Base-by-base conservation (phyloP, 495 filamentous ascomycete species). In the Thermochaetoides thermophila region DNA sequence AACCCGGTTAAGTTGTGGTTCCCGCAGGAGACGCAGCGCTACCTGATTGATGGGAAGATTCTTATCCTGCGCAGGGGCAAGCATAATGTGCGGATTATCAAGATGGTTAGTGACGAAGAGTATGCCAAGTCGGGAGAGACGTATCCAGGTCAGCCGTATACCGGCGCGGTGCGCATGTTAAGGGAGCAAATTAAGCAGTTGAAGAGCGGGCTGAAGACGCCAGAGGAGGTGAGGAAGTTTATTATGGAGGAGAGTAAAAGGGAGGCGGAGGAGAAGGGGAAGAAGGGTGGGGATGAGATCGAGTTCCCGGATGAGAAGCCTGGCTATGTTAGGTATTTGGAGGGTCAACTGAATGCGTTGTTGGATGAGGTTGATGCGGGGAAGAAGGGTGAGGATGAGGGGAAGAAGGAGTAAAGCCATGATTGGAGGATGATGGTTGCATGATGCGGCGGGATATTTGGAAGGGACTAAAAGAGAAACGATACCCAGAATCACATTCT, bases 41-140 rank as follows among this genome's bases (percentile, higher is more conserved):
- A 70, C 43, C 49, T 89, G 14, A 62, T 81, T 12, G 71, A 75
- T 24, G 74, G 56, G 21, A 57, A 71, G 24, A 39, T 76, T 4
- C 49, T 92, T 27, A 68, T 91, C 37, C 53, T 92, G 14, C 69
- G 83, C 43, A 54, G 70, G 19, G 84, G 83, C 20, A 92, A 92
- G 55, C 78, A 79, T 66, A 85, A 84, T 48, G 56, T 89, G 21
- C 73, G 75, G 31, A 56, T 85, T 28, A 63, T 91, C 29, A 59
- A 76, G 40, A 65, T 92, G 38, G 60, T 91, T 11, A 64, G 64
- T 38, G 81, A 91, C 47, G 66, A 76, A 37, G 74, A 81, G 31
- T 93, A 66, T 52, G 43, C 39, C 14, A 30, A 31, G 0, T 59
- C 50, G 25, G 64, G 63, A 19, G 17, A 52, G 34, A 45, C 35